Base-by-base conservation (phyloP, 2,329 filamentous ascomycete species). In the Xenoacremonium recifei region DNA sequence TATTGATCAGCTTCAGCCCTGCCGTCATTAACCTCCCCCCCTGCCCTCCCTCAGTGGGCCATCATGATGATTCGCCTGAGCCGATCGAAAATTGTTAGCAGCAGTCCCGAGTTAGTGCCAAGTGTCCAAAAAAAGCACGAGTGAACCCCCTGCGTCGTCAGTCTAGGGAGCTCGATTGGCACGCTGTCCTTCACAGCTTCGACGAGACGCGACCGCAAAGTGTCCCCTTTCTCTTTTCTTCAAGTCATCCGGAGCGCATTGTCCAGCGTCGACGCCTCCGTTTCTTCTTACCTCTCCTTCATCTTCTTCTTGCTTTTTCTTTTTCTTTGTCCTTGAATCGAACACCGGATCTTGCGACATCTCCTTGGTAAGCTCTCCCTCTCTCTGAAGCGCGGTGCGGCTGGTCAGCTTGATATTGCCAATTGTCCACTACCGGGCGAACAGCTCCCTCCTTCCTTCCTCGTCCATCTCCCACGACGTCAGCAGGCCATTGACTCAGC, bases 101-200 rank as follows among this genome's bases (percentile, higher is more conserved):
- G 30, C 23, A n/a, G n/a, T n/a, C n/a, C n/a, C n/a, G n/a, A n/a
- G 38, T 43, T 48, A 49, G 45, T 47, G 45, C 46, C 50, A 54
- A 48, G 42, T 53, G 45, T 47, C 45, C 42, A 48, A 47, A 23
- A 40, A 41, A 39, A 49, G 39, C n/a, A n/a, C n/a, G 45, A 53
- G 52, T 50, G 48, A n/a, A 31, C 30, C 54, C 54, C 54, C 53
- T 58, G 54, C 53, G 44, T 51, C 50, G 32, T 27, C 23, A 7
- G 23, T 27, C 23, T 11, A 15, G 29, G 43, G 45, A 48, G 43
- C 39, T n/a, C n/a, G n/a, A n/a, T n/a, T 41, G 45, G 50, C 54
- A 58, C 51, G 53, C 56, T 57, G 54, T 57, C 54, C 54, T 57
- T 40, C 44, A 46, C 44, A 42, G 49, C 39, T 48, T 40, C 37